Conservation (phyloP, 208 protist genomes). For the Herpetomonas muscarum region DNA sequence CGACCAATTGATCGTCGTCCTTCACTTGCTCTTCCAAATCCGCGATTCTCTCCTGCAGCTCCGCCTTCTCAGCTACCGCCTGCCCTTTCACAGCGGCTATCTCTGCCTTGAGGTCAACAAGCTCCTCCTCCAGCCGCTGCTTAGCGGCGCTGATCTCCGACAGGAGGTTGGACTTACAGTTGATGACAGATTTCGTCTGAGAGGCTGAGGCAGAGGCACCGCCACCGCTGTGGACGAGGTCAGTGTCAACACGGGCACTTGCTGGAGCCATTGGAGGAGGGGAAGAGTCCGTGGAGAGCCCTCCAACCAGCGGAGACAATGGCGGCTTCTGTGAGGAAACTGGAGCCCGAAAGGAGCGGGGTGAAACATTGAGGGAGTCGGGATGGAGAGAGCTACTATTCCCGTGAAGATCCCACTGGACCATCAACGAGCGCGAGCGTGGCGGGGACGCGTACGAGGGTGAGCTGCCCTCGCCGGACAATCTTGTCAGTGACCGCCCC, state of each 20-base stretch:
- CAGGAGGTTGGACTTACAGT: constrained; percentile 15
- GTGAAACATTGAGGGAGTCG: constrained; percentile 20
- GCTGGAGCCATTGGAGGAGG: too few relatives aligned
- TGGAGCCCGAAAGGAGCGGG: not conserved
- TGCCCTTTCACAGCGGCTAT: too few relatives aligned
- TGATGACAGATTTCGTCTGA: not conserved
- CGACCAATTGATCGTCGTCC: too few relatives aligned
- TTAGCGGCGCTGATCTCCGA: constrained; percentile 21
- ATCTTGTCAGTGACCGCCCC: too few relatives aligned
- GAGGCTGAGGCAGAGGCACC: too few relatives aligned
- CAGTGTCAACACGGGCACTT: not conserved
- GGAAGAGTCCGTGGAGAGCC: too few relatives aligned
- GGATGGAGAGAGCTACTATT: too few relatives aligned
- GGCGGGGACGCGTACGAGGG: not conserved
- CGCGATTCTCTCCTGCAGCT: not conserved
- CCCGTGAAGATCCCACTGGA: too few relatives aligned
- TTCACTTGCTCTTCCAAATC: not conserved
- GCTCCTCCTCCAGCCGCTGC: constrained; percentile 18
- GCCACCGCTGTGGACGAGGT: not conserved
- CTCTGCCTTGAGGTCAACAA: not conserved
- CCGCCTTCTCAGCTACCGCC: too few relatives aligned
- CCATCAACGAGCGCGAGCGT: too few relatives aligned
- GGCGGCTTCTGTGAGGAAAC: not conserved
- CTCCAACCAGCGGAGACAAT: not conserved
- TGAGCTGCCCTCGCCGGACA: not conserved